Evolutionary conservation across 2,329 filamentous ascomycete species (phyloP), one percentile per base, ranked within the genome.

Genomic region (Tolypocladium ophioglossoides): DNA sequence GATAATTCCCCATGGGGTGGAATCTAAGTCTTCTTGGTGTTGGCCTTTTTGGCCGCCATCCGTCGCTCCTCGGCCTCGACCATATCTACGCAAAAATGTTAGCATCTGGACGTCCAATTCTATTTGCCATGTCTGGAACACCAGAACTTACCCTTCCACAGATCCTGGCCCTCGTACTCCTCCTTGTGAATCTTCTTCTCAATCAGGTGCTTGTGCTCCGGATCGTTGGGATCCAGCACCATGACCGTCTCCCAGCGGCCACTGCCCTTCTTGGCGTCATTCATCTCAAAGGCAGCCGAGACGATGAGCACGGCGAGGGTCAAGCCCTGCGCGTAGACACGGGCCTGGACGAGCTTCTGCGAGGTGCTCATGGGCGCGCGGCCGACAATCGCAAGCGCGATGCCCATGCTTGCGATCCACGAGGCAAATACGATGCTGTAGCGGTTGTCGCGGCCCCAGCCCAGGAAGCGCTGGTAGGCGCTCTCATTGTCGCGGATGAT

Each of bases 271-370:
- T 84, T 85, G 61, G 86, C 87, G 71, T 99, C 94, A 53, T 71
- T 72, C 59, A 81, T 78, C 82, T 96, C 91, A 63, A 96, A 87
- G 12, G 83, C 87, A 49, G 92, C 90, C 35, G 84, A 87, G 54
- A 89, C 83, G 66, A 95, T 80, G 54, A 96, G 77, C 52, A 96
- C 89, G 59, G 86, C 87, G 49, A 96, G 76, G 6, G 91, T 95
- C 63, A 95, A 75, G 7, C 88, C 90, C 75, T 96, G 91, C 4
- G 91, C 91, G 72, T 96, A 96, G 60, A 96, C 87, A 80, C 91
- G 86, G 27, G 91, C 91, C 78, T 96, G 91, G 18, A 96, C 91
- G 24, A 96, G 75, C 78, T 96, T 96, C 77, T 96, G 91, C 57
- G 80, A 74, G 2, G 83, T 85, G 51, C 79, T 82, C 49, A 95